A percentile compares a stretch with the other conserved stretches of the same genome.
Evolutionary conservation across 129 eudicot species (phyloP).

Genomic region (Deinandra increscens): DNA sequence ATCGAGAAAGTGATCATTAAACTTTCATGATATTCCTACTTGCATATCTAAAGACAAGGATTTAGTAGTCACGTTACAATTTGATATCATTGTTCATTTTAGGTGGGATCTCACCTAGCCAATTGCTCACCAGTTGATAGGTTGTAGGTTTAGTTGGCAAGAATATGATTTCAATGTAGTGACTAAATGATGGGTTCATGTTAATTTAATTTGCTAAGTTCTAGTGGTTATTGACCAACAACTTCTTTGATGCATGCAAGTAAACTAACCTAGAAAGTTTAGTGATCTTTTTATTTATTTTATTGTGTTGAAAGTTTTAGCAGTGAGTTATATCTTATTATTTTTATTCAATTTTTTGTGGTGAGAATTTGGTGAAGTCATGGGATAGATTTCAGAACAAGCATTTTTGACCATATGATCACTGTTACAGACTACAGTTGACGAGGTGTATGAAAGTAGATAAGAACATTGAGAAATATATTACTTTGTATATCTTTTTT

Average conservation of each 20-base stretch:
- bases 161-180: neutral
- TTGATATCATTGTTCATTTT: neutral
- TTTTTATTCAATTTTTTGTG: neutral
- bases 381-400: neutral
- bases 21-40: neutral
- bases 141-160: conserved; percentile 15
- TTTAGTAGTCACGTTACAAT: neutral
- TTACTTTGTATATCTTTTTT: neutral
- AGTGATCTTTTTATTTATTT: neutral
- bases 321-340: neutral
- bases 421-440: neutral
- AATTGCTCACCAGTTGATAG: neutral
- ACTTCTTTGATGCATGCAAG: neutral
- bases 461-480: neutral
- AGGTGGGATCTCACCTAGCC: neutral
- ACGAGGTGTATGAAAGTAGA: neutral
- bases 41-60: conserved; percentile 2
- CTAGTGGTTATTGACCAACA: neutral
- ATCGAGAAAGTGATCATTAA: neutral
- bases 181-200: neutral
- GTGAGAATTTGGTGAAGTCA: neutral
- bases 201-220: neutral
- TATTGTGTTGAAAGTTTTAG: neutral
- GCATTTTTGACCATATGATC: neutral
- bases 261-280: neutral